A percentile compares a stretch with the other conserved stretches of the same genome.
Conservation (phyloP, 169 alveolate genomes). For the Babesia ovis region DNA sequence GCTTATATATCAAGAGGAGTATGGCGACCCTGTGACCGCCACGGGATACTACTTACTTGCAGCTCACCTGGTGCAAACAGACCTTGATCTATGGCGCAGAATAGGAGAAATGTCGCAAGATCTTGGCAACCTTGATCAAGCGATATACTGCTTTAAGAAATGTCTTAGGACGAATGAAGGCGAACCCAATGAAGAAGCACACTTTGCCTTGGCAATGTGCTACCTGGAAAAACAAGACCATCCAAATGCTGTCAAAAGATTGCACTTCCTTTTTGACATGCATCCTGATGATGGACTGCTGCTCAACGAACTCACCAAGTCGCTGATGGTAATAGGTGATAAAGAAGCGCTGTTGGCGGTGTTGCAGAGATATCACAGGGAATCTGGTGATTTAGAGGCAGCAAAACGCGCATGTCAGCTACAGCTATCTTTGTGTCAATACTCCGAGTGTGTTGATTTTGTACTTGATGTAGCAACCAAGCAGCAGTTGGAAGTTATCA, state of each 20-base stretch:
- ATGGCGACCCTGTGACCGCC: constrained; percentile 80
- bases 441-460: constrained; percentile 42
- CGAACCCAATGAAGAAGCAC: constrained; percentile 57
- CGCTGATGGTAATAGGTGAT: constrained; percentile 49
- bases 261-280: constrained; percentile 35
- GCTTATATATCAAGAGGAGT: constrained; percentile 84
- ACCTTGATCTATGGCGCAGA: constrained; percentile 80
- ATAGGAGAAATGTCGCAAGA: constrained; percentile 79
- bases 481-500: not conserved
- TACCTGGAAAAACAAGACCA: constrained; percentile 64
- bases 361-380: constrained; percentile 28
- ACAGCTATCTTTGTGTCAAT: constrained; percentile 16
- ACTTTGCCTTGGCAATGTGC: constrained; percentile 65
- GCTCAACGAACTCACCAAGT: constrained; percentile 47
- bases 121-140: constrained; percentile 64
- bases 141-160: constrained; percentile 64
- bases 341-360: constrained; percentile 50
- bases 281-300: constrained; percentile 60
- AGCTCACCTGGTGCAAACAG: constrained; percentile 84
- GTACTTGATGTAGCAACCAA: constrained; percentile 7
- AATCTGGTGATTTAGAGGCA: constrained; percentile 33
- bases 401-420: constrained; percentile 39
- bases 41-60: constrained; percentile 85
- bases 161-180: constrained; percentile 50
- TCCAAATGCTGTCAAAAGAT: constrained; percentile 44